A percentile compares a stretch with the other conserved stretches of the same genome.
phyloP scores from a whole-genome alignment of 2,329 filamentous ascomycete genomes.

The Colletotrichum limetticola region DNA sequence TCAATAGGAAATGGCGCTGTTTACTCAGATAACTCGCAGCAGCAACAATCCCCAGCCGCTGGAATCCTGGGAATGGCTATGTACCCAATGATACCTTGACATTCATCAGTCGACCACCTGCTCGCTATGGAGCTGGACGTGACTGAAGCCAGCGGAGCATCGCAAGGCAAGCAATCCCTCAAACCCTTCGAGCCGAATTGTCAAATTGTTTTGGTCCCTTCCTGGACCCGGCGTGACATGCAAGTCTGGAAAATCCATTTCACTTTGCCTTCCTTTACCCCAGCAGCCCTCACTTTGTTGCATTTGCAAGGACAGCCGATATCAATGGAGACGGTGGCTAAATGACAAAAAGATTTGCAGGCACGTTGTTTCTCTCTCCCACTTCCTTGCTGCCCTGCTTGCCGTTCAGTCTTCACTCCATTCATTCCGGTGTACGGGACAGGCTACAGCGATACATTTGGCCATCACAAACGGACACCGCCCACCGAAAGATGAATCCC shows the following conservation, averaged over 20 bases:
- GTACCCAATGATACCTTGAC: too few relatives aligned
- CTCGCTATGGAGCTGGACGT: not conserved
- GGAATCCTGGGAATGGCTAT: not conserved
- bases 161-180: too few relatives aligned
- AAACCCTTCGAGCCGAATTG: not conserved
- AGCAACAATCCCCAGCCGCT: not conserved
- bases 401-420: not conserved
- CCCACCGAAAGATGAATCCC: not conserved
- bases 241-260: not conserved
- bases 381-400: constrained; percentile 5
- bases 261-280: not conserved
- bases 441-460: not conserved
- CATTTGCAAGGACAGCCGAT: constrained; percentile 13
- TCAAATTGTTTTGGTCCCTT: constrained; percentile 8
- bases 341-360: constrained; percentile 18
- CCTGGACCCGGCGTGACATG: constrained; percentile 11
- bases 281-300: not conserved
- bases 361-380: not conserved
- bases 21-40: constrained; percentile 25
- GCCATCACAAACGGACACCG: not conserved
- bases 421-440: not conserved
- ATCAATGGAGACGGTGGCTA: not conserved
- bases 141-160: too few relatives aligned
- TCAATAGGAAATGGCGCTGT: not conserved
- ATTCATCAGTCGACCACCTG: too few relatives aligned